Conservation (phyloP, 2,329 filamentous ascomycete species). For the Fusarium secorum region DNA sequence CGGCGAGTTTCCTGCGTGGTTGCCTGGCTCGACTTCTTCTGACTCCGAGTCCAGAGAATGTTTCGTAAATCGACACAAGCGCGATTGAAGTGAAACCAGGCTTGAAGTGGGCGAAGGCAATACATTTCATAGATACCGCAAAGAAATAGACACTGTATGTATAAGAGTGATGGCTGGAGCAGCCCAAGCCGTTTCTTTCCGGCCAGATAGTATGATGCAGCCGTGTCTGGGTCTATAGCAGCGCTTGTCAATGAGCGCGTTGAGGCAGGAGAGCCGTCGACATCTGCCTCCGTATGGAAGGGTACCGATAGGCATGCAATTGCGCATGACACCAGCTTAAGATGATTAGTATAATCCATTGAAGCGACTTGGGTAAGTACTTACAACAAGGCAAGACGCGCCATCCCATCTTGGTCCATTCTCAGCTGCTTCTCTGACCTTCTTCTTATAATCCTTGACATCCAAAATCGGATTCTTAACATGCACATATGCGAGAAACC, state of each 20-base stretch:
- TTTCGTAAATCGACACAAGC: not conserved
- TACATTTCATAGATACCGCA: not conserved
- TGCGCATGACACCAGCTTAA: not conserved
- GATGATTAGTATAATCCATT: fast-evolving
- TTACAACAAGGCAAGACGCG: not conserved
- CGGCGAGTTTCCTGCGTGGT: not conserved
- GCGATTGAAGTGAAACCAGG: not conserved
- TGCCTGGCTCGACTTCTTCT: not conserved
- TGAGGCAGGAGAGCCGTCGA: not conserved
- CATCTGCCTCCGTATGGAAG: not conserved
- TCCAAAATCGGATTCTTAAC: not conserved
- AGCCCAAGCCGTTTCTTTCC: not conserved
- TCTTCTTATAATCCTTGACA: not conserved
- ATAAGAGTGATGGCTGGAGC: not conserved
- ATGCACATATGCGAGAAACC: not conserved
- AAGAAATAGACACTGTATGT: not conserved
- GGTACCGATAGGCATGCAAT: not conserved
- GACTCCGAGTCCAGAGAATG: not conserved
- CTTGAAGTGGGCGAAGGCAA: not conserved
- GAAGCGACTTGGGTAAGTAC: fast-evolving
- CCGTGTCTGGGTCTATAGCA: not conserved
- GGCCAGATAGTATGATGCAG: not conserved
- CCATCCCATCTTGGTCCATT: not conserved
- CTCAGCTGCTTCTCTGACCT: not conserved
- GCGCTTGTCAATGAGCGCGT: not conserved